These are phyloP conservation scores for Pneumocystis canis DNA, from an alignment of 1,139 yeast genomes.

Conservation along the genomic window DNA sequence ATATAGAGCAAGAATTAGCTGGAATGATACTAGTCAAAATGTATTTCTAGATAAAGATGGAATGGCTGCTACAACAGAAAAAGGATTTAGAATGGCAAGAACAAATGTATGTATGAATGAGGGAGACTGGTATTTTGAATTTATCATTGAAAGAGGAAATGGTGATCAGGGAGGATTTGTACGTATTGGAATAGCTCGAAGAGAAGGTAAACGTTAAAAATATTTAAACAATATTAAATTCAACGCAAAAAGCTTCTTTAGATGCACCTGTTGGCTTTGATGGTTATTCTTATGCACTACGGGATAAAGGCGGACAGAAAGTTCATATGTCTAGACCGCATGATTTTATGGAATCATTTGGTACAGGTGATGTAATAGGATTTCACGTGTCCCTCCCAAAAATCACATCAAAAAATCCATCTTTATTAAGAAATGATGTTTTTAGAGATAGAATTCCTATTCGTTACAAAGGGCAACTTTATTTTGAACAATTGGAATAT, in stretches of 20 bases:
- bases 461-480: slow-evolving; percentile 59
- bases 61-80: slow-evolving; percentile 32
- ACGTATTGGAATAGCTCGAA: slow-evolving; percentile 63
- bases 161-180: slow-evolving; percentile 37
- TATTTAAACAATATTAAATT: background rate
- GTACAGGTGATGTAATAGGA: slow-evolving; percentile 72
- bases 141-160: slow-evolving; percentile 32
- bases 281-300: slow-evolving; percentile 79
- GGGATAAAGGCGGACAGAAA: slow-evolving; percentile 69
- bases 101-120: slow-evolving; percentile 63
- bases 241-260: slow-evolving; percentile 38
- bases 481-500: slow-evolving; percentile 78
- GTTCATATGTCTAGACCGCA: slow-evolving; percentile 61
- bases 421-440: slow-evolving; percentile 1
- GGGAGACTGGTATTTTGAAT: slow-evolving; percentile 74
- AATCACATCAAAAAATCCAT: slow-evolving; percentile 7
- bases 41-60: slow-evolving; percentile 30
- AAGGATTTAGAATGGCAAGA: slow-evolving; percentile 74
- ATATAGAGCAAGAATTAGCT: slow-evolving; percentile 43
- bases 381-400: slow-evolving; percentile 58
- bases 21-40: slow-evolving; percentile 59
- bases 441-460: slow-evolving; percentile 76
- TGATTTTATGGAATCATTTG: slow-evolving; percentile 43
- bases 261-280: slow-evolving; percentile 96
- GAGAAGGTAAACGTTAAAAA: slow-evolving; percentile 32